phyloP scores from a whole-genome alignment of 495 filamentous ascomycete species.

The Aspergillus sclerotiicarbonarius region DNA sequence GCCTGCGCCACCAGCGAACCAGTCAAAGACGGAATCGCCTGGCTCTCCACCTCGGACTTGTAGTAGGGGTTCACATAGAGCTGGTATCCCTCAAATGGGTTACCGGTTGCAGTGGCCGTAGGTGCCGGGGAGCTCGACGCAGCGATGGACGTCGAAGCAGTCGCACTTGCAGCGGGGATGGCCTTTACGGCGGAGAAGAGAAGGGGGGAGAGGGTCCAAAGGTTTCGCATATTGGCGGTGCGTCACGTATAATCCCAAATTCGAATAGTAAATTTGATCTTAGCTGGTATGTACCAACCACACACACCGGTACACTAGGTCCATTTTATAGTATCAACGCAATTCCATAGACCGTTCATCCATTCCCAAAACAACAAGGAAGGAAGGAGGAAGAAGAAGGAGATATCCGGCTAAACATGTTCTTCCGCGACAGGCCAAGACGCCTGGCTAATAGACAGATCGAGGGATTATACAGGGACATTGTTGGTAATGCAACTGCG shows the following conservation, averaged over 20 bases:
- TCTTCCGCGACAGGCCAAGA: neutral
- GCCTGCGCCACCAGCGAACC: slow-evolving; percentile 36
- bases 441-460: too few relatives aligned
- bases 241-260: slow-evolving; percentile 5
- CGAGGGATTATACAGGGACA: too few relatives aligned
- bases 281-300: too few relatives aligned
- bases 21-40: slow-evolving; percentile 51
- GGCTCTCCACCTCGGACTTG: slow-evolving; percentile 50
- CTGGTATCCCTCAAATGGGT: slow-evolving; percentile 46
- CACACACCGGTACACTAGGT: too few relatives aligned
- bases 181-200: slow-evolving; percentile 1
- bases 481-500: too few relatives aligned
- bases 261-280: too few relatives aligned
- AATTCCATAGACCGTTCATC: neutral
- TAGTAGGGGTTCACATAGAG: slow-evolving; percentile 59
- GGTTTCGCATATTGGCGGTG: slow-evolving; percentile 13
- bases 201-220: neutral
- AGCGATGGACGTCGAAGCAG: neutral
- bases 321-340: too few relatives aligned
- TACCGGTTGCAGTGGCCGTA: slow-evolving; percentile 40
- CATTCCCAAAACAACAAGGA: neutral
- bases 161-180: neutral
- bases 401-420: neutral
- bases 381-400: neutral
- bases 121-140: slow-evolving; percentile 9